Base-by-base conservation (phyloP, 306 rosid genomes). In the Acacia melanoxylon region DNA sequence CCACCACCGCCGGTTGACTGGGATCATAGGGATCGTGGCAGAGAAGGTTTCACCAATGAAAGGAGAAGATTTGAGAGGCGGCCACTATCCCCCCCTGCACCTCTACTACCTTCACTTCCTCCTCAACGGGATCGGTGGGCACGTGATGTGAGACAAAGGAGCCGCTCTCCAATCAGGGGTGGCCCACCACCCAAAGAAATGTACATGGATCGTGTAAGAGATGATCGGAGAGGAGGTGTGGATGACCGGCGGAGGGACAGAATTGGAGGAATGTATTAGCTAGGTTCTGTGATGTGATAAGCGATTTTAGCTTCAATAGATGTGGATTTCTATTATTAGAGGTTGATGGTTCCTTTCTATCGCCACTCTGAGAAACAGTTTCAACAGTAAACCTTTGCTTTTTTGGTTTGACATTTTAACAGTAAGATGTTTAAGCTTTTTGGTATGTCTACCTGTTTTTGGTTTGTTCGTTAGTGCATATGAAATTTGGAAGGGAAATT, bases 41-140 rank as follows among this genome's bases (percentile, higher is more conserved):
- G 98, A 83, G 97, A 94, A 49, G 86, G 70, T 61, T 90, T 92
- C 82, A 68, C 89, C 44, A 81, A 73, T 48, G 97, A 90, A 71
- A 88, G 95, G 83, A 94, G 85, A 83, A 89, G 85, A 76, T 90
- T 89, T 56, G 98, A 93, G 75, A 91, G 98, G 87, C 83, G 97
- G 66, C 92, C 88, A 31, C 89, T 77, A 13, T 91, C 98, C 46
- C 95, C 98, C 9, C 88, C 88, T 69, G 90, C 85, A 45, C 91
- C 88, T 14, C 79, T 82, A 5, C 59, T 89, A 68, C 89, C 93
- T 14, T 27, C 84, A 58, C 79, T 75, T 49, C 86, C 89, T 79
- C 78, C 86, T 49, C 88, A 86, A 41, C 97, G 90, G 66, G 93
- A 83, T 56, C 83, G 89, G 29, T 91, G 89, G 92, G 82, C 81